These are phyloP conservation scores for Tulasnella sp. DNA, from an alignment of 768 basidiomycete species.

Conservation along the genomic window DNA sequence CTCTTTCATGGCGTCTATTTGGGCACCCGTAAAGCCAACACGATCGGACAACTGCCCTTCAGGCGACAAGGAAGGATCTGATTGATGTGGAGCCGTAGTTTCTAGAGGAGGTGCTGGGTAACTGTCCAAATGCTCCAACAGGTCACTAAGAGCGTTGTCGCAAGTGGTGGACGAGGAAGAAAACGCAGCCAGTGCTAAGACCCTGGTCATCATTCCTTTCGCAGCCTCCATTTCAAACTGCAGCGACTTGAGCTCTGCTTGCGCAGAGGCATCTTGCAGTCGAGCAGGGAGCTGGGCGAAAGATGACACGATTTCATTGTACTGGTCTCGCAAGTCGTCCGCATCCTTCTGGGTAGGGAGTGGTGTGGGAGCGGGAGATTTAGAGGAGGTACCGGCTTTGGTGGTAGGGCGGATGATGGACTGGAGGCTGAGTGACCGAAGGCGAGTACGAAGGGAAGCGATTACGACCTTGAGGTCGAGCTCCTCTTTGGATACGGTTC, in stretches of 20 bases:
- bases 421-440: conserved; percentile 65
- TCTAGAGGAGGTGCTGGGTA: conserved; percentile 60
- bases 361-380: conserved; percentile 29
- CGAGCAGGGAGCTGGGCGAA: conserved; percentile 53
- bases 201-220: conserved; percentile 52
- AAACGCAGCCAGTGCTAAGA: conserved; percentile 62
- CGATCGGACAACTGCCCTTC: conserved; percentile 70
- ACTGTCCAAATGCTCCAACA: conserved; percentile 84
- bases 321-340: conserved; percentile 52
- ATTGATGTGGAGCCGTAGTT: conserved; percentile 56
- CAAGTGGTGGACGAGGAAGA: conserved; percentile 56
- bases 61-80: conserved; percentile 52
- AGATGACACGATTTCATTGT: conserved; percentile 53
- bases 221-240: conserved; percentile 61
- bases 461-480: conserved; percentile 46
- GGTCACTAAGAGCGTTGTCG: conserved; percentile 78
- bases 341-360: conserved; percentile 60
- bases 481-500: conserved; percentile 23
- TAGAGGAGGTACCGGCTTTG: background rate
- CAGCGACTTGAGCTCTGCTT: conserved; percentile 66
- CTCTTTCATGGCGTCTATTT: conserved; percentile 54
- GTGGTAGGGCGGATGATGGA: conserved; percentile 53
- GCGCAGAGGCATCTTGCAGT: conserved; percentile 47
- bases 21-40: conserved; percentile 62
- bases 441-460: conserved; percentile 58